phyloP scores from a whole-genome alignment of 2,329 filamentous ascomycete genomes.

The Talaromyces verruculosus region DNA sequence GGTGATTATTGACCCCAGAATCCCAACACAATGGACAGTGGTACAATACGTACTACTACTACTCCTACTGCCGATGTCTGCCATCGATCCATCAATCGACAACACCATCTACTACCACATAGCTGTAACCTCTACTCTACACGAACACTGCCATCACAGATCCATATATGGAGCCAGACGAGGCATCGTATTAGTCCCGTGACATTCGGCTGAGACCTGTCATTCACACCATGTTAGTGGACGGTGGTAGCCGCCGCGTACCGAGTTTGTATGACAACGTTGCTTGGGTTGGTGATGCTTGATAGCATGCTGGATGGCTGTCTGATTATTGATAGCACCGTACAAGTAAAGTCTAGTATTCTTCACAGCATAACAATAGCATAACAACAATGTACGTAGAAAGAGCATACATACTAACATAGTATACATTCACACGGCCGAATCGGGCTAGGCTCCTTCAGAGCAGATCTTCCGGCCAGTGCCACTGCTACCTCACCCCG shows the following conservation, averaged over 20 bases:
- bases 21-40: not conserved
- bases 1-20: no score
- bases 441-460: not conserved
- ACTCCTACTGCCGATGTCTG: not conserved
- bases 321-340: not conserved
- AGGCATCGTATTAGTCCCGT: not conserved
- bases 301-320: not conserved
- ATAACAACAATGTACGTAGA: no score
- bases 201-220: conserved; percentile 1
- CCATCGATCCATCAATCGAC: not conserved
- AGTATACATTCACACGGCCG: not conserved
- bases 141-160: not conserved
- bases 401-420: no score
- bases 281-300: not conserved
- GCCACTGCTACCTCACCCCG: conserved; percentile 21
- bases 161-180: not conserved
- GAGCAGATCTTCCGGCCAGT: conserved; percentile 2
- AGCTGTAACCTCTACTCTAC: not conserved
- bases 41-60: not conserved
- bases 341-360: not conserved
- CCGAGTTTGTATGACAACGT: not conserved
- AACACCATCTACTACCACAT: not conserved
- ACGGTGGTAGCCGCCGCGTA: not conserved
- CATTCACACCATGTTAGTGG: conserved; percentile 6
- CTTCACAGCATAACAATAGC: no score